Evolutionary conservation across 2,329 filamentous ascomycete genomes (phyloP).

Genomic region (Clathrospora elynae): DNA sequence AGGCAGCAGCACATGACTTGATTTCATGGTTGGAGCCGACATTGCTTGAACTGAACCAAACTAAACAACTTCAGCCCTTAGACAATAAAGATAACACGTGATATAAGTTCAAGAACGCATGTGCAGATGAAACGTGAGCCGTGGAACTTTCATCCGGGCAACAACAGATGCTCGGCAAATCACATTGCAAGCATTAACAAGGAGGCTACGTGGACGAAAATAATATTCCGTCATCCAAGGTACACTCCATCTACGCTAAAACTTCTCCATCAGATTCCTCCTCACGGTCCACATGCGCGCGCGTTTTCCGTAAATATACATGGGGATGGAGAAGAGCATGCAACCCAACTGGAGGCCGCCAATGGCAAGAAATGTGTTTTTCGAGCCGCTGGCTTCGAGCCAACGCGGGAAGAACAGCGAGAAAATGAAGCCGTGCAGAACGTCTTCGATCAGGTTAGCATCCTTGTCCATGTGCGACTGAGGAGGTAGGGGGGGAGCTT

Average conservation of each 20-base stretch:
- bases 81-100: too few relatives aligned
- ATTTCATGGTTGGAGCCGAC: too few relatives aligned
- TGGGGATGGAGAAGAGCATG: slow-evolving; percentile 77
- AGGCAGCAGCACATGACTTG: too few relatives aligned
- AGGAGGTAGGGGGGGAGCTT: slow-evolving; percentile 29
- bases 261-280: slow-evolving; percentile 84
- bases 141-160: too few relatives aligned
- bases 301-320: slow-evolving; percentile 93
- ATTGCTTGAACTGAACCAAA: too few relatives aligned
- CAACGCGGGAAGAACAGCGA: slow-evolving; percentile 73
- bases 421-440: slow-evolving; percentile 88
- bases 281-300: slow-evolving; percentile 92
- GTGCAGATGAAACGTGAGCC: too few relatives aligned
- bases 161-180: too few relatives aligned
- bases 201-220: too few relatives aligned
- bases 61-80: too few relatives aligned
- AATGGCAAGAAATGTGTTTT: slow-evolving; percentile 78
- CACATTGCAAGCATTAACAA: too few relatives aligned
- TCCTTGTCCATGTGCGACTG: not conserved
- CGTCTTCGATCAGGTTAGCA: slow-evolving; percentile 54
- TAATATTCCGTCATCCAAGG: too few relatives aligned
- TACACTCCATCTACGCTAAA: slow-evolving; percentile 52
- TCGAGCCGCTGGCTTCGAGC: slow-evolving; percentile 76
- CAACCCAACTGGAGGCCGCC: slow-evolving; percentile 83
- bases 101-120: too few relatives aligned